Evolutionary conservation across 768 basidiomycete genomes (phyloP), one percentile per base, ranked within the genome.

Genomic region (Hydnomerulius pinastri): DNA sequence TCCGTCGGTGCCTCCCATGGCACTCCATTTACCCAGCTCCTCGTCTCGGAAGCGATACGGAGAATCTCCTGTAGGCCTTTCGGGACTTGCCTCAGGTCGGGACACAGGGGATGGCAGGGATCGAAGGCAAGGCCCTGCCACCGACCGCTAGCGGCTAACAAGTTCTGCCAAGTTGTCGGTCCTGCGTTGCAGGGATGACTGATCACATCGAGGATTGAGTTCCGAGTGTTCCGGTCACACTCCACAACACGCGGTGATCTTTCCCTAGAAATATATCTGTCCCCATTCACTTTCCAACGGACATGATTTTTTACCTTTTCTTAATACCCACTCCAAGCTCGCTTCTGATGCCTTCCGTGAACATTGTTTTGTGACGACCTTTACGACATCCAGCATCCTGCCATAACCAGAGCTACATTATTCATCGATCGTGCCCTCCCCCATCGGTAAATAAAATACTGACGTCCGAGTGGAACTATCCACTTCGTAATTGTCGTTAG

Each of bases 61-160:
- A 47, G 75, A 76, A 29, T 45, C 71, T 41, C 59, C 63, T 9
- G 52, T 63, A 50, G 59, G 50, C 29, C 55, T 55, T 12, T 46
- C 64, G 48, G 57, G 57, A 30, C 53, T 51, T 40, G 50, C 59
- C 35, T 55, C 67, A 38, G 54, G 70, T 60, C 72, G 73, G 45
- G 76, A 74, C 58, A 29, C 59, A 62, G 59, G 70, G 56, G 58
- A 67, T 52, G 29, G 51, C 57, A 60, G 65, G 64, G 68, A 69
- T 33, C 50, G 41, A 32, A 64, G 66, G 30, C 63, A 65, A 41
- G 67, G 59, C 36, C 69, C 62, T 53, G 49, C 63, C 44, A 23
- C 48, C 24, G 62, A 69, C 17, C 67, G 67, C 23, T 68, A 42
- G 58, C 28, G 43, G 54, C 32, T n/a, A 23, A 17, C 50, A 43